These are phyloP conservation scores for Vickermania spadyakhi DNA, from an alignment of 208 protist species.

Conservation along the genomic window DNA sequence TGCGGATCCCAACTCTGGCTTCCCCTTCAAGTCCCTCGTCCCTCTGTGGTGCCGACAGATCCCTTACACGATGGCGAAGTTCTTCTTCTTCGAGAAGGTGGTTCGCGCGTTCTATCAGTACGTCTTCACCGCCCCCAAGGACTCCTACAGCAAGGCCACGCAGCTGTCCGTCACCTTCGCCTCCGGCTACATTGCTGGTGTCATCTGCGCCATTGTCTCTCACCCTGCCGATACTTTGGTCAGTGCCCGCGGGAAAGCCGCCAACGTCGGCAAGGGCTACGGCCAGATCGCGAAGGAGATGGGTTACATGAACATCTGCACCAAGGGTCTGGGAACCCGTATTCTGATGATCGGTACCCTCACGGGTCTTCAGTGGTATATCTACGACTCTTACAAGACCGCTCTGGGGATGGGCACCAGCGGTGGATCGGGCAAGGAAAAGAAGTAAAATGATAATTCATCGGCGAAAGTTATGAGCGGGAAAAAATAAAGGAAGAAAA, in stretches of 20 bases:
- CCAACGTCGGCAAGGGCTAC: slow-evolving; percentile 26
- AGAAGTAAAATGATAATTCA: slow-evolving; percentile 2
- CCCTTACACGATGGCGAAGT: slow-evolving; percentile 89
- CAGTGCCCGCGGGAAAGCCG: slow-evolving; percentile 60
- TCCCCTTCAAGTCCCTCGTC: slow-evolving; percentile 56
- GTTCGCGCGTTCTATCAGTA: slow-evolving; percentile 50
- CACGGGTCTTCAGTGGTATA: slow-evolving; percentile 87
- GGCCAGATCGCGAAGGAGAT: slow-evolving; percentile 42
- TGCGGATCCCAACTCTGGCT: slow-evolving; percentile 26
- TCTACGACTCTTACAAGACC: slow-evolving; percentile 18
- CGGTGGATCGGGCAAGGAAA: slow-evolving; percentile 2
- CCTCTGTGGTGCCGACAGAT: slow-evolving; percentile 82
- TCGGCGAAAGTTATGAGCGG: neutral
- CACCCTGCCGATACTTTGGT: slow-evolving; percentile 88
- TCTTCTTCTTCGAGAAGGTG: slow-evolving; percentile 63
- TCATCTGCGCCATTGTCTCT: slow-evolving; percentile 83
- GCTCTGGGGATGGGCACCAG: slow-evolving; percentile 7
- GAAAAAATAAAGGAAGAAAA: neutral
- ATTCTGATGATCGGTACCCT: slow-evolving; percentile 92
- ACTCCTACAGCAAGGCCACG: slow-evolving; percentile 46
- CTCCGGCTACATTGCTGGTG: slow-evolving; percentile 85
- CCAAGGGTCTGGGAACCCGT: slow-evolving; percentile 64
- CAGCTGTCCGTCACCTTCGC: slow-evolving; percentile 68
- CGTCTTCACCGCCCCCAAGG: slow-evolving; percentile 58
- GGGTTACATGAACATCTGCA: slow-evolving; percentile 39